Evolutionary conservation across 371 early-diverging fungal genomes (phyloP), one percentile per base, ranked within the genome.

Genomic region (Zychaea mexicana): DNA sequence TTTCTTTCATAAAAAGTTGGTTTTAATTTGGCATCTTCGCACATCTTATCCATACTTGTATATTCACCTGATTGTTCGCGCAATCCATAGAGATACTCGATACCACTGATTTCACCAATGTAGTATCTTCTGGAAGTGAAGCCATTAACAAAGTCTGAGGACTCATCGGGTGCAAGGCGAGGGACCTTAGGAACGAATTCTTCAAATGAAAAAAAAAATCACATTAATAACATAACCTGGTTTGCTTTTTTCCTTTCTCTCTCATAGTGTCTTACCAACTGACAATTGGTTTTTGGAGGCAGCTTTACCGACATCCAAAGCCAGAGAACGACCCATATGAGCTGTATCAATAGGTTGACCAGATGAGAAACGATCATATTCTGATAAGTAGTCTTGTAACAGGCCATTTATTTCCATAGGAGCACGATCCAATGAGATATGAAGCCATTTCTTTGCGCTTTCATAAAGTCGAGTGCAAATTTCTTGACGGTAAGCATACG

Each of bases 241-340:
- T 10, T 36, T 36, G 15, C 15, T 36, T 2, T 36, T 36, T 15
- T 2, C 2, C 15, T 36, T 36, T 10, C 36, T 36, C 36, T 36
- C 10, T 8, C 15, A 36, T 36, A 36, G 15, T 28, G 2, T 63
- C 42, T 53, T 78, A 70, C 80, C 77, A 47, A 76, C 71, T 47
- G 83, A 67, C 30, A 79, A 65, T 52, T 86, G 83, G 32, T 74
- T 78, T 58, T 78, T 79, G 21, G 79, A 66, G 21, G 83, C 71
- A 1, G 82, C 65, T 65, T 81, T 86, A 21, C 88, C 92, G 9
- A 90, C 72, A 12, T 92, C 91, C 10, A 92, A 72, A 5, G 93
- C 93, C 62, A 93, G 72, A 2, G 88, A 82, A 9, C 89, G 84
- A 27, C 93, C 93, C 71, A 92, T 73, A 63, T 93, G 93, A 5